A percentile compares a stretch with the other conserved stretches of the same genome.
Conservation (phyloP, 169 alveolate genomes). For the Eimeria praecox region DNA sequence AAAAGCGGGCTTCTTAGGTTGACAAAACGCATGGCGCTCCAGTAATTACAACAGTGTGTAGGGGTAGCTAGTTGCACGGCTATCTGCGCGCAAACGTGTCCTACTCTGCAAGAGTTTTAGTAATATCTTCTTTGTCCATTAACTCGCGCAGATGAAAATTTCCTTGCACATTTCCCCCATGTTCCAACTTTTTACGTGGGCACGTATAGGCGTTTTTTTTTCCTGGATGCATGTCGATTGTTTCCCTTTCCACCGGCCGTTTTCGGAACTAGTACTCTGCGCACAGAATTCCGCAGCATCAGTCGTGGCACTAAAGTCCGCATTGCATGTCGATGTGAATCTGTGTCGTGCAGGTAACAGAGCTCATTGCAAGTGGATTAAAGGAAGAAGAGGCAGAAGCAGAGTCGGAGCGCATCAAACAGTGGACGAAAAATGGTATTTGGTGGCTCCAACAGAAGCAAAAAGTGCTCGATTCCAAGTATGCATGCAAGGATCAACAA, state of each 20-base stretch:
- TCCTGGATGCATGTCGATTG: not conserved
- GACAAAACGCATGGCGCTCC: not conserved
- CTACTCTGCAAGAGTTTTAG: not conserved
- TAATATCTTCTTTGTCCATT: not conserved
- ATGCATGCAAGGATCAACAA: not conserved
- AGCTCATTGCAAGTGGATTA: conserved; percentile 7
- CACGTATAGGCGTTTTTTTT: not conserved
- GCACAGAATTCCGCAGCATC: not conserved
- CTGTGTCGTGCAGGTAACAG: not conserved
- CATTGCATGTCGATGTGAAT: not conserved
- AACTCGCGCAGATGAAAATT: not conserved
- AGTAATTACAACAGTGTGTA: not conserved
- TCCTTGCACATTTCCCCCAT: not conserved
- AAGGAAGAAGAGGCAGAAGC: not conserved
- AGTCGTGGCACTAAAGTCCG: not conserved
- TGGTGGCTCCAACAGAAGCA: conserved; percentile 71
- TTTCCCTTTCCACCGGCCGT: not conserved
- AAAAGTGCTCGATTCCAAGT: not conserved
- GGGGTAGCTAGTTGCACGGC: not conserved
- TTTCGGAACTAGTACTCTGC: not conserved
- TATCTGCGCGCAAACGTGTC: not conserved
- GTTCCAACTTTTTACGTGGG: not conserved
- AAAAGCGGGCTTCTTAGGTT: not conserved
- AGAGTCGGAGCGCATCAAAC: conserved; percentile 15
- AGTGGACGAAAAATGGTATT: conserved; percentile 45